A percentile compares a stretch with the other conserved stretches of the same genome.
Evolutionary conservation across 2,329 filamentous ascomycete genomes (phyloP).

Genomic region (Plenodomus tracheiphilus): DNA sequence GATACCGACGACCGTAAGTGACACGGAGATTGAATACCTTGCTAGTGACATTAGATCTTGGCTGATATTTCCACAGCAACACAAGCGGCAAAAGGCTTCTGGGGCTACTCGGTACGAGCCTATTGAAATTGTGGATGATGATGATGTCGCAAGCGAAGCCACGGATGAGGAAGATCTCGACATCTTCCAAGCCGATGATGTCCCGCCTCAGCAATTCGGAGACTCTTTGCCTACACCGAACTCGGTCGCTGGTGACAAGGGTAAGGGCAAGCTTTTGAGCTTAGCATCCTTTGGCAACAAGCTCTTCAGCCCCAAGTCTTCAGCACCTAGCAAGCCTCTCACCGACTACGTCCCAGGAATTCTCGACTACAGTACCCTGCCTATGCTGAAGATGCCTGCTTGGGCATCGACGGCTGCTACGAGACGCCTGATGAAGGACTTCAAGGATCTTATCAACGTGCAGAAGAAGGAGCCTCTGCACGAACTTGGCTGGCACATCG

Average conservation of each 20-base stretch:
- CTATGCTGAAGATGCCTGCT: slow-evolving; percentile 65
- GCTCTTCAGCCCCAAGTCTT: slow-evolving; percentile 24
- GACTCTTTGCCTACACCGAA: slow-evolving; percentile 29
- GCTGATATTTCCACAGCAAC: slow-evolving; percentile 13
- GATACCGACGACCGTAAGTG: slow-evolving; percentile 15
- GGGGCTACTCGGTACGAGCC: slow-evolving; percentile 40
- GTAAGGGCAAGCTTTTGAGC: slow-evolving; percentile 26
- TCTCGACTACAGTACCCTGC: slow-evolving; percentile 64
- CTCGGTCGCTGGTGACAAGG: slow-evolving; percentile 21
- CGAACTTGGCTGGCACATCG: slow-evolving; percentile 82
- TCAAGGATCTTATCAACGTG: slow-evolving; percentile 64
- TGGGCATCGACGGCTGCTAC: slow-evolving; percentile 67
- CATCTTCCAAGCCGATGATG: slow-evolving; percentile 43
- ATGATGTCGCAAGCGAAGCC: slow-evolving; percentile 50
- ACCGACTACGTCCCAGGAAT: slow-evolving; percentile 70
- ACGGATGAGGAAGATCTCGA: slow-evolving; percentile 55
- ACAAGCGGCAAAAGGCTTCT: slow-evolving; percentile 35
- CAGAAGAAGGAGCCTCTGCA: slow-evolving; percentile 65
- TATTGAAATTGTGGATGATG: slow-evolving; percentile 42
- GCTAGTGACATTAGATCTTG: neutral
- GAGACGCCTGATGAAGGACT: slow-evolving; percentile 65
- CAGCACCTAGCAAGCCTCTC: slow-evolving; percentile 27
- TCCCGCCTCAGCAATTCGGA: slow-evolving; percentile 7
- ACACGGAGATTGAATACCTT: neutral
- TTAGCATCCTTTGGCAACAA: slow-evolving; percentile 24